Evolutionary conservation across 129 eudicot species (phyloP), one percentile per base, ranked within the genome.

Genomic region (Helianthus annuus): DNA sequence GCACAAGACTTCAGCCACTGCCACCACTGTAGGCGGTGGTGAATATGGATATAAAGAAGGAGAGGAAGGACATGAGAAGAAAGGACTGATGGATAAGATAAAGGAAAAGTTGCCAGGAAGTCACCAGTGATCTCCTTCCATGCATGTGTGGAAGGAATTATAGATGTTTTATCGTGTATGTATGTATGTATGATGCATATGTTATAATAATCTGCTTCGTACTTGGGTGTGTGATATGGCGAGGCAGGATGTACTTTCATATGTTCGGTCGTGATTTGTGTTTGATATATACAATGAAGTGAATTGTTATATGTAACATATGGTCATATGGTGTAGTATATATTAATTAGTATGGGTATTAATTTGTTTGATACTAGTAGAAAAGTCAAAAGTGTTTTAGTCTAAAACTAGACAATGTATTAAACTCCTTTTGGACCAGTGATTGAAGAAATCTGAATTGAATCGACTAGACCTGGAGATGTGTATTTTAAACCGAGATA

Each of bases 71-170:
- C 77, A 78, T 70, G 81, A 82, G 84, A 89, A 89, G 71, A 87
- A 83, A 17, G 88, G 88, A 17, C 4, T 88, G 12, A 82, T 81
- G 87, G 87, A 83, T 2, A 89, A 84, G 79, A 89, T 89, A 54
- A 89, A 89, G 83, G 93, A 84, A 32, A 89, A 86, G 82, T 81
- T 89, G 6, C 87, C 96, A 3, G 91, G 90, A 10, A 14, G 54
- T 27, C 85, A 83, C 69, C 45, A 66, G 53, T 70, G 49, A 76
- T 48, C 15, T 14, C 56, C 67, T 1, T 51, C 0, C 4, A 24
- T 8, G 32, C 48, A 12, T 60, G 62, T 48, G 48, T 52, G 16
- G 17, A 42, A 89, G 16, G 17, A 42, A 89, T 86, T 24, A 1
- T 57, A 15, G 22, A 42, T n/a, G 7, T 13, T 22, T 40, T 24